Evolutionary conservation across 345 rosid genomes (phyloP), one percentile per base, ranked within the genome.

Genomic region (Eutrema japonicum): DNA sequence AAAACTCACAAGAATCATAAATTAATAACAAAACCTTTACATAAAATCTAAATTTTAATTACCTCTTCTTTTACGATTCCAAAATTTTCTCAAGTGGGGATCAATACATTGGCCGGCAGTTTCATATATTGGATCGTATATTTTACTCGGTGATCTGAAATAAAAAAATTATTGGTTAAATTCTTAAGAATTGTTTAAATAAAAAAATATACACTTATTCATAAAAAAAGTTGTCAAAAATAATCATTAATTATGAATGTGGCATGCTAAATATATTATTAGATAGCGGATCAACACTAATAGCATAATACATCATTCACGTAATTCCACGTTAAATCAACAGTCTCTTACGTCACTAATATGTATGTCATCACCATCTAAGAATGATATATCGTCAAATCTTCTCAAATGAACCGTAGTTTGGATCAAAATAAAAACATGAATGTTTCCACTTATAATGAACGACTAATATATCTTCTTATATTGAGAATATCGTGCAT

Each of bases 81-180:
- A 10, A 56, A 35, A 16, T 3, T 36, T 57, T 16, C 62, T 57
- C 43, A 57, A 14, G 62, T 57, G 62, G 0, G 29, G 62, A 57
- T 57, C 62, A 36, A 16, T 4, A 57, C 2, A 16, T 36, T 35
- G 62, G 43, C 42, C 27, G 12, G 4, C 4, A 2, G 43, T 22
- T 36, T 57, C 62, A 36, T 57, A 57, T 10, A 11, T 36, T 35
- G 26, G n/a, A 57, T 57, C 62, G 2, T 57, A 57, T 35, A 36
- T 16, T 3, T 16, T n/a, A 55, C 33, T 14, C 2, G n/a, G 8
- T 36, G 43, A 9, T 29, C 62, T 57, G 62, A 14, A 16, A 53
- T 30, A 56, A 33, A 57, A 36, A 36, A 3, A 1, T 4, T 9
- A 10, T 40, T 40, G 10, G 42, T 9, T 40, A 37, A 35, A 35